Evolutionary conservation across 495 filamentous ascomycete genomes (phyloP).

Genomic region (Rhizodiscina lignyota): DNA sequence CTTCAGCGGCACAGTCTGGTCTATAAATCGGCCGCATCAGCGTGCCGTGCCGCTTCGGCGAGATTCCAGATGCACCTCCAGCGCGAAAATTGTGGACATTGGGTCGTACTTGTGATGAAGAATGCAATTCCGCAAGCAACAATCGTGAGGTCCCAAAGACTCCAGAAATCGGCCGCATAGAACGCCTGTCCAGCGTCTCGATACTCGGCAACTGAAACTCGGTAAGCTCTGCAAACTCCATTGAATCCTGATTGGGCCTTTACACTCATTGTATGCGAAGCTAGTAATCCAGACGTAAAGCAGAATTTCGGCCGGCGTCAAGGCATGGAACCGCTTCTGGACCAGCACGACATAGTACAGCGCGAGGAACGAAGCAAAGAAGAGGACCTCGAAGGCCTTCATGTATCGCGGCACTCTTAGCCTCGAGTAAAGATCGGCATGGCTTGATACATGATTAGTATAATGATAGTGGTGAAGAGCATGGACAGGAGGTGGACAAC

Average conservation of each 20-base stretch:
- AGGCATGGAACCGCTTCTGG: slow-evolving; percentile 27
- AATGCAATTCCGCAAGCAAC: slow-evolving; percentile 67
- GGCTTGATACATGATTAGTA: slow-evolving; percentile 19
- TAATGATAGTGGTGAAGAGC: neutral
- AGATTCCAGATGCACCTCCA: too few species aligned
- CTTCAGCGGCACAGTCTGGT: too few species aligned
- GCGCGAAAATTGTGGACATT: too few species aligned
- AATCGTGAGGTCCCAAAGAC: slow-evolving; percentile 72
- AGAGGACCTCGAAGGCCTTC: slow-evolving; percentile 74
- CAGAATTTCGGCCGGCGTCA: slow-evolving; percentile 34
- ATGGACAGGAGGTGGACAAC: neutral
- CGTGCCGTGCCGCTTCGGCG: too few species aligned
- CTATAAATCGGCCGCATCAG: too few species aligned
- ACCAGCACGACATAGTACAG: slow-evolving; percentile 79
- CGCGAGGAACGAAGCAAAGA: slow-evolving; percentile 65
- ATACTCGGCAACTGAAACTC: slow-evolving; percentile 45
- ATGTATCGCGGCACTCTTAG: slow-evolving; percentile 83
- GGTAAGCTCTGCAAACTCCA: neutral
- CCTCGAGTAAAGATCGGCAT: slow-evolving; percentile 67
- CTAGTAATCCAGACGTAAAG: slow-evolving; percentile 62
- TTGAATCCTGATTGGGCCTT: neutral
- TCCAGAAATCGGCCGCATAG: slow-evolving; percentile 83
- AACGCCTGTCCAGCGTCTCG: slow-evolving; percentile 68
- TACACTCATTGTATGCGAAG: slow-evolving; percentile 67
- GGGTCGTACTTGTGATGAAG: too few species aligned